Evolutionary conservation across 2,329 filamentous ascomycete genomes (phyloP).

Genomic region (Lachnellula hyalina): DNA sequence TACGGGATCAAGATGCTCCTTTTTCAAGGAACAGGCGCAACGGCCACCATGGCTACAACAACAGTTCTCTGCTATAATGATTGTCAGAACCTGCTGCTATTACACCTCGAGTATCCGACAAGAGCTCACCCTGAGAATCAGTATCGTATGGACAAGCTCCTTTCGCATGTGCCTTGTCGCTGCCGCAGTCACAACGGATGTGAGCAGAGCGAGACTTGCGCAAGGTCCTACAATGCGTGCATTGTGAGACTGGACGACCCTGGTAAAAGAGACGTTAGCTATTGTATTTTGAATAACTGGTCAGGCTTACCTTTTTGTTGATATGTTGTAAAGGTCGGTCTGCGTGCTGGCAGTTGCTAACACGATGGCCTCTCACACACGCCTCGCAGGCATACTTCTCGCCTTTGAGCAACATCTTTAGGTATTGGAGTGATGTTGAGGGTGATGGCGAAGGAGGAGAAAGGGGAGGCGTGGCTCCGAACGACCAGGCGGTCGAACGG

Average conservation of each 20-base stretch:
- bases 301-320: conserved; percentile 66
- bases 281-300: not conserved
- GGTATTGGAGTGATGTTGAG: conserved; percentile 15
- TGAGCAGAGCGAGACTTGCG: conserved; percentile 95
- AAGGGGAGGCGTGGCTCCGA: conserved; percentile 13
- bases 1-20: conserved; percentile 58
- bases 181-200: conserved; percentile 93
- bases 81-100: conserved; percentile 30
- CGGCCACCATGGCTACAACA: conserved; percentile 65
- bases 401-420: conserved; percentile 77
- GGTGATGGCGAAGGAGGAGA: conserved; percentile 11
- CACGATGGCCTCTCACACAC: conserved; percentile 95
- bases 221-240: conserved; percentile 90
- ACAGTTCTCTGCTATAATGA: conserved; percentile 51
- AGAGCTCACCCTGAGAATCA: conserved; percentile 34
- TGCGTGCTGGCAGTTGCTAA: conserved; percentile 95
- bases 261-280: conserved; percentile 10
- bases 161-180: conserved; percentile 70
- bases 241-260: conserved; percentile 95
- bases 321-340: conserved; percentile 91
- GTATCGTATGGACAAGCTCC: conserved; percentile 49
- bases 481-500: conserved; percentile 27
- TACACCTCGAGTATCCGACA: conserved; percentile 19
- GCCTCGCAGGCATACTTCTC: conserved; percentile 93
- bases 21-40: conserved; percentile 61